These are phyloP conservation scores for Ulvella scutata DNA, from an alignment of 139 green algal species.

Conservation along the genomic window DNA sequence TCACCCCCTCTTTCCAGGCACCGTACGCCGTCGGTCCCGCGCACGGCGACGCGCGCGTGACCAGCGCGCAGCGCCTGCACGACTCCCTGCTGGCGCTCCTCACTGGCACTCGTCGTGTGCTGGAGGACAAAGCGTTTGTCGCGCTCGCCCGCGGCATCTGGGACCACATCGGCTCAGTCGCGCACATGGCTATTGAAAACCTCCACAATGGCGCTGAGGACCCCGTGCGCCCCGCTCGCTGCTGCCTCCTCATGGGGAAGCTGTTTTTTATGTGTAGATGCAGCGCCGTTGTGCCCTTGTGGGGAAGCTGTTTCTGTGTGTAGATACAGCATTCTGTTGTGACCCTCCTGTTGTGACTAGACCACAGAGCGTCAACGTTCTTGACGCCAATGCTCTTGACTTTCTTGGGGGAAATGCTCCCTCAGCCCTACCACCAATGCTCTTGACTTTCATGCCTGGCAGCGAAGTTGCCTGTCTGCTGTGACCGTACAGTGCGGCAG, in stretches of 20 bases:
- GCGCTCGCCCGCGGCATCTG: neutral
- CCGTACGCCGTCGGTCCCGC: neutral
- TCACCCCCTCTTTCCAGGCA: neutral
- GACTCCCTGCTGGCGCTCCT: conserved; percentile 1
- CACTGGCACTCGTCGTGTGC: neutral
- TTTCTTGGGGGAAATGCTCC: too few relatives aligned
- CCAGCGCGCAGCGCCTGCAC: neutral
- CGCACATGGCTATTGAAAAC: neutral
- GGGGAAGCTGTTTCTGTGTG: too few relatives aligned
- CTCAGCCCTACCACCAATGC: too few relatives aligned
- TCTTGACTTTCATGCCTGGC: too few relatives aligned
- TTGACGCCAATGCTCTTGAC: too few relatives aligned
- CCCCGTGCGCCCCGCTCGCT: neutral
- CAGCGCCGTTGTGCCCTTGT: too few relatives aligned
- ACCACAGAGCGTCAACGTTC: too few relatives aligned
- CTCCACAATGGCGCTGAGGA: neutral
- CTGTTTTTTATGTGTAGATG: too few relatives aligned
- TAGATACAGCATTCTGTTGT: too few relatives aligned
- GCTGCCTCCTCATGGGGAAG: neutral
- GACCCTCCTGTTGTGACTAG: too few relatives aligned
- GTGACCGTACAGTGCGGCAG: too few relatives aligned
- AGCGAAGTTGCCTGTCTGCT: too few relatives aligned
- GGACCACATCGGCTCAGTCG: neutral
- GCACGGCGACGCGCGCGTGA: neutral
- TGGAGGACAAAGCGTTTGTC: neutral